Conservation (phyloP, 495 filamentous ascomycete species). For the Lophiostoma macrostomum region DNA sequence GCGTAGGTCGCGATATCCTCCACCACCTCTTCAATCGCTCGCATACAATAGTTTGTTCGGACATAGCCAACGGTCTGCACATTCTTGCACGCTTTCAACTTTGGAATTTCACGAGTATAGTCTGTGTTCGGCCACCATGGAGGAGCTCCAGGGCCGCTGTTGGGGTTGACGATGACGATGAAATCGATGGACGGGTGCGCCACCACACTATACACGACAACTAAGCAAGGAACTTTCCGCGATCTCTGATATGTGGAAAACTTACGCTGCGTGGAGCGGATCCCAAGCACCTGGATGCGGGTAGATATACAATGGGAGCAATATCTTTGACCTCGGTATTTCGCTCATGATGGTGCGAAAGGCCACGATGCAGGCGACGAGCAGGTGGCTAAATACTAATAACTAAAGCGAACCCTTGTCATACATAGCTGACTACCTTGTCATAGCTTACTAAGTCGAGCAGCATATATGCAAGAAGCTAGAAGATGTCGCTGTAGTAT, state of each 20-base stretch:
- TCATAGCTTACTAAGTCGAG: no score
- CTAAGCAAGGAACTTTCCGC: neutral
- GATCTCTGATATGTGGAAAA: neutral
- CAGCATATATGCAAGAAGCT: no score
- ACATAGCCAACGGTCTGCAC: conserved; percentile 25
- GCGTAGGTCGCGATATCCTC: conserved; percentile 24
- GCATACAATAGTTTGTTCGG: conserved; percentile 6
- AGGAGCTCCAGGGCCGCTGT: conserved; percentile 18
- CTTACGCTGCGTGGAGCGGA: conserved; percentile 21
- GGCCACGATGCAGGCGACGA: neutral
- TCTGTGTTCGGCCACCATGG: conserved; percentile 19
- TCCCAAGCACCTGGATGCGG: conserved; percentile 27
- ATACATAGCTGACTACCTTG: no score
- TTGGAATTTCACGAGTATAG: conserved; percentile 26
- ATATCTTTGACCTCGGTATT: conserved; percentile 2
- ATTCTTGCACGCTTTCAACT: conserved; percentile 15
- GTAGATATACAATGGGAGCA: conserved; percentile 31
- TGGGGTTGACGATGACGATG: conserved; percentile 27
- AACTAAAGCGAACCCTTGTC: no score
- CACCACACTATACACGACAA: no score
- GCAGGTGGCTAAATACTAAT: no score
- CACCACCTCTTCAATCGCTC: conserved; percentile 8
- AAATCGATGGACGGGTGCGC: conserved; percentile 5
- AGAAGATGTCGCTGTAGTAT: no score
- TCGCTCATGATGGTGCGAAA: neutral